Evolutionary conservation across 2,329 filamentous ascomycete species (phyloP).

Genomic region (Fusarium sp.): DNA sequence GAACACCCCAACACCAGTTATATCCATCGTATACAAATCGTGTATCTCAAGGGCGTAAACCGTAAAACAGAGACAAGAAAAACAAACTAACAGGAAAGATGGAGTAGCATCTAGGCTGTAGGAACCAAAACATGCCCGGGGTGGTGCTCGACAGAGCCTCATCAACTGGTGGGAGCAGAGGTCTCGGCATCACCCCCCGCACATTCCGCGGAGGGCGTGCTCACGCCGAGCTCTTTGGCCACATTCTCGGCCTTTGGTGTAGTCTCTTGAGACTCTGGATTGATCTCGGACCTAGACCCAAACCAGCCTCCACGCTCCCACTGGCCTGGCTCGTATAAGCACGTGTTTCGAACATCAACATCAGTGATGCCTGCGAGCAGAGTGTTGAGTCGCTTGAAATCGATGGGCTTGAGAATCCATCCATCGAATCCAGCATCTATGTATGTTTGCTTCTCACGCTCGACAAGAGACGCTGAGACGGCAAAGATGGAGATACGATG

Average conservation of each 20-base stretch:
- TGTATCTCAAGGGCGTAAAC: constrained; percentile 25
- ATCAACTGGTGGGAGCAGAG: not conserved
- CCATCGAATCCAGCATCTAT: constrained; percentile 86
- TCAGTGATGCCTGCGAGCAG: constrained; percentile 78
- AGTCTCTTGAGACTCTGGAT: constrained; percentile 31
- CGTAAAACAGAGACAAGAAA: constrained; percentile 3
- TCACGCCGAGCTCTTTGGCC: constrained; percentile 33
- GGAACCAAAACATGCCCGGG: not conserved
- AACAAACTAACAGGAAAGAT: not conserved
- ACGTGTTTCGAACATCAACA: constrained; percentile 66
- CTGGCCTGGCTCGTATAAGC: constrained; percentile 75
- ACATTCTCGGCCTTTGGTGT: constrained; percentile 45
- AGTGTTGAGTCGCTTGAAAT: constrained; percentile 79
- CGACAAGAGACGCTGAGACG: constrained; percentile 84
- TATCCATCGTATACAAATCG: constrained; percentile 35
- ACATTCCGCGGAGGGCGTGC: not conserved
- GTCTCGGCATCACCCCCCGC: not conserved
- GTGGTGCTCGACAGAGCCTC: not conserved
- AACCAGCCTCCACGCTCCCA: constrained; percentile 96
- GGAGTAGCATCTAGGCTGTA: not conserved
- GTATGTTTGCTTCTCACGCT: constrained; percentile 76
- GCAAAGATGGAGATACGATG: constrained; percentile 84
- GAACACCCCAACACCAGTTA: constrained; percentile 32
- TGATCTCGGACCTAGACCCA: constrained; percentile 22
- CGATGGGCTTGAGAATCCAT: constrained; percentile 90